phyloP scores from a whole-genome alignment of 371 early-diverging fungal genomes.

The Circinella umbellata region DNA sequence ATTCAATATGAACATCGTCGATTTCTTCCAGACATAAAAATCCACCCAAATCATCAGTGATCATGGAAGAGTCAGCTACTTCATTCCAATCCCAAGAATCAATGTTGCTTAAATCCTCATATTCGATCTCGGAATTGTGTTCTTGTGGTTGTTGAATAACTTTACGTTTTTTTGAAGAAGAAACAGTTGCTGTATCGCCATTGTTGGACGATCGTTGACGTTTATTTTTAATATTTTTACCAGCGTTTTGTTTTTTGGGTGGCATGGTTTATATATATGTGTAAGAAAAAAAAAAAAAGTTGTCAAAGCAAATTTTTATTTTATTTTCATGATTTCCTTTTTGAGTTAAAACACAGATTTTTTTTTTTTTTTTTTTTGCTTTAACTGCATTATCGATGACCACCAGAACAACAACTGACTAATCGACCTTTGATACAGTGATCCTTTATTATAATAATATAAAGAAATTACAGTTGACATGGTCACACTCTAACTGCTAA shows the following conservation, averaged over 20 bases:
- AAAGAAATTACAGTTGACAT: too few relatives aligned
- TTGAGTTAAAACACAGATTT: constrained; percentile 1
- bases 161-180: constrained; percentile 19
- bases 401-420: too few relatives aligned
- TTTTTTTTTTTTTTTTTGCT: not conserved
- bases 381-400: not conserved
- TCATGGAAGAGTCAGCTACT: constrained; percentile 47
- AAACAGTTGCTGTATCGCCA: not conserved
- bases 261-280: not conserved
- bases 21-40: constrained; percentile 88
- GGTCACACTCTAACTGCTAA: too few relatives aligned
- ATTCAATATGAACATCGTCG: constrained; percentile 81
- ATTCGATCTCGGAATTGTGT: constrained; percentile 19
- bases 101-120: constrained; percentile 41
- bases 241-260: not conserved
- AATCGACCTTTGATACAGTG: too few relatives aligned
- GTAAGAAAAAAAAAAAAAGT: not conserved
- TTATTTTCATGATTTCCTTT: not conserved
- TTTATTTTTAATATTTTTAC: not conserved
- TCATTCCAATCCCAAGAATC: constrained; percentile 72
- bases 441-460: too few relatives aligned
- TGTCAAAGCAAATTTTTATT: not conserved
- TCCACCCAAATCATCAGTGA: constrained; percentile 75
- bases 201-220: constrained; percentile 8
- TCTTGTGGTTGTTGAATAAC: not conserved